Evolutionary conservation across 2,329 filamentous ascomycete genomes (phyloP).

Genomic region (Fusarium floridanum): DNA sequence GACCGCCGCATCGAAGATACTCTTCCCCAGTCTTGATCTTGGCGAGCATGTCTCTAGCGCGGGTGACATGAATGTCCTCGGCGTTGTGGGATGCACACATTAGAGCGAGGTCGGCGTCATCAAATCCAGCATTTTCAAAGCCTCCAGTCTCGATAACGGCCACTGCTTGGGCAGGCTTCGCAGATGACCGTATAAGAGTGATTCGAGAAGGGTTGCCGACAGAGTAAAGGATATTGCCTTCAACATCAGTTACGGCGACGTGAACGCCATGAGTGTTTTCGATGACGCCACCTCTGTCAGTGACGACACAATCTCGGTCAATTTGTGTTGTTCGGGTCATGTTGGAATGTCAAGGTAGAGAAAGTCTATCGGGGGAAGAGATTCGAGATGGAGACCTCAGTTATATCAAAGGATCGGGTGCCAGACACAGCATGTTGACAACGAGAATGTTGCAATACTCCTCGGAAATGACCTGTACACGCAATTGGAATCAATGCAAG

Average conservation of each 20-base stretch:
- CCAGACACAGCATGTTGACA: background rate
- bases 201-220: slow-evolving; percentile 57
- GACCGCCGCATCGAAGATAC: slow-evolving; percentile 59
- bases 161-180: slow-evolving; percentile 61
- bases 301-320: slow-evolving; percentile 50
- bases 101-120: slow-evolving; percentile 58
- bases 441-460: background rate
- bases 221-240: slow-evolving; percentile 54
- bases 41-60: slow-evolving; percentile 54
- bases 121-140: slow-evolving; percentile 52
- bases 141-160: slow-evolving; percentile 58
- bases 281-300: slow-evolving; percentile 54
- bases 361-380: background rate
- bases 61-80: slow-evolving; percentile 56
- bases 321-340: slow-evolving; percentile 31
- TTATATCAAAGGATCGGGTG: background rate
- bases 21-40: slow-evolving; percentile 51
- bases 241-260: slow-evolving; percentile 55
- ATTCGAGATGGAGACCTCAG: background rate
- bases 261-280: slow-evolving; percentile 61
- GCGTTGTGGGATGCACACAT: slow-evolving; percentile 63
- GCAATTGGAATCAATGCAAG: background rate
- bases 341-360: background rate
- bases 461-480: background rate
- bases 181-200: slow-evolving; percentile 59